A percentile compares a stretch with the other conserved stretches of the same genome.
These are phyloP conservation scores for Termitomyces sp. DNA, from an alignment of 768 basidiomycete species.

Conservation along the genomic window DNA sequence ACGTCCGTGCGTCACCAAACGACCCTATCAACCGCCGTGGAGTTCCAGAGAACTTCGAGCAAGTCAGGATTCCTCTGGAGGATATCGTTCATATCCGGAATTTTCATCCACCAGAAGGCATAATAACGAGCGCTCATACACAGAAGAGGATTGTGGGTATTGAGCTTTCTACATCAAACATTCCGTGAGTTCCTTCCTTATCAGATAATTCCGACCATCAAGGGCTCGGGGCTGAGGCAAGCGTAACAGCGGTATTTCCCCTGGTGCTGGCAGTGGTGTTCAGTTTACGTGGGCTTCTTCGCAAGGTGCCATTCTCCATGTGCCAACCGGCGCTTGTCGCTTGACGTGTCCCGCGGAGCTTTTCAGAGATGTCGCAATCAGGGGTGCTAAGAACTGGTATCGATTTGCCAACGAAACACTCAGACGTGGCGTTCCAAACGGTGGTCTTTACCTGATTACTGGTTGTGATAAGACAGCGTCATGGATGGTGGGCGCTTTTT, in stretches of 20 bases:
- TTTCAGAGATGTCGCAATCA: conserved; percentile 7
- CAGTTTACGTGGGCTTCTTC: conserved; percentile 14
- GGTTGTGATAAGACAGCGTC: conserved; percentile 17
- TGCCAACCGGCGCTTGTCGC: conserved; percentile 11
- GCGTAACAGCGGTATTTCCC: background rate
- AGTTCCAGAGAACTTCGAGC: conserved; percentile 14
- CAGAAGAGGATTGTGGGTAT: conserved; percentile 3
- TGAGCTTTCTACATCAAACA: conserved; percentile 6
- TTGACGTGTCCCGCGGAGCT: conserved; percentile 8
- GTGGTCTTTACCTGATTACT: conserved; percentile 18
- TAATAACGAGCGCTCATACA: conserved; percentile 6
- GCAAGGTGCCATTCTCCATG: conserved; percentile 12
- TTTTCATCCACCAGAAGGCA: conserved; percentile 4
- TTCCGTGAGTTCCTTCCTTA: conserved; percentile 2
- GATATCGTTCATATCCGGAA: conserved; percentile 12
- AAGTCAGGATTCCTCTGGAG: conserved; percentile 7
- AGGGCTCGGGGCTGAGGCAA: background rate
- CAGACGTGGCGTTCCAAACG: conserved; percentile 13
- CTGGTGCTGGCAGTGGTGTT: conserved; percentile 3
- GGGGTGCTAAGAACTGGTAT: conserved; percentile 13
- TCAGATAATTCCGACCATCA: background rate
- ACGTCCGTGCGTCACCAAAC: conserved; percentile 12
- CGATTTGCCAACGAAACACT: conserved; percentile 10
- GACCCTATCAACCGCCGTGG: conserved; percentile 16
- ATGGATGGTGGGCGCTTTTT: conserved; percentile 15